Evolutionary conservation across 2,329 filamentous ascomycete genomes (phyloP).

Genomic region (Epichloe aotearoae): DNA sequence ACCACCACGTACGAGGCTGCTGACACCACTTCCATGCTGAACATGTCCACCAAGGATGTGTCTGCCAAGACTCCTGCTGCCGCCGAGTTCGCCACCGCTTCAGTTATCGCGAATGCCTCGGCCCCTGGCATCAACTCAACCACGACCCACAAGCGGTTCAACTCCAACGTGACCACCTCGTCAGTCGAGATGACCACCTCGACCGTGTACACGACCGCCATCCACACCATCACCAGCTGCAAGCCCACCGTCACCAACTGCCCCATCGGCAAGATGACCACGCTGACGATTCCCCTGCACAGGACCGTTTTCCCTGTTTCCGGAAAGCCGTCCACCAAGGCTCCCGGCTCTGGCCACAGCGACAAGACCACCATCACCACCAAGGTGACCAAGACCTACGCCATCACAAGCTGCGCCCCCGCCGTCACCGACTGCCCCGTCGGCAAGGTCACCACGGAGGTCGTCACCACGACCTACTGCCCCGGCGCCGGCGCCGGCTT

Average conservation of each 20-base stretch:
- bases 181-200: constrained; percentile 14
- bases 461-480: no score
- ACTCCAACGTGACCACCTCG: constrained; percentile 14
- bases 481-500: constrained; percentile 8
- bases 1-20: background rate
- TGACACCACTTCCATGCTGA: constrained; percentile 1
- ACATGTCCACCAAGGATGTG: background rate
- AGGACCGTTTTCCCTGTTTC: constrained; percentile 17
- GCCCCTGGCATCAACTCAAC: no score
- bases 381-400: no score
- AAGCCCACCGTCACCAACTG: constrained; percentile 26
- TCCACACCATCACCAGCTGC: constrained; percentile 39
- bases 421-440: constrained; percentile 21
- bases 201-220: constrained; percentile 20
- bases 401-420: no score
- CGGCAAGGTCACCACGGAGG: background rate
- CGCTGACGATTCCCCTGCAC: constrained; percentile 24
- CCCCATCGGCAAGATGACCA: constrained; percentile 20
- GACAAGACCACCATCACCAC: no score
- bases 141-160: background rate
- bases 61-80: background rate
- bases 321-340: no score
- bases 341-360: no score
- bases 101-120: no score
- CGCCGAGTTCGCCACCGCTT: no score